These are phyloP conservation scores for Suhomyces bokatorum DNA, from an alignment of 1,139 yeast genomes.

Conservation along the genomic window DNA sequence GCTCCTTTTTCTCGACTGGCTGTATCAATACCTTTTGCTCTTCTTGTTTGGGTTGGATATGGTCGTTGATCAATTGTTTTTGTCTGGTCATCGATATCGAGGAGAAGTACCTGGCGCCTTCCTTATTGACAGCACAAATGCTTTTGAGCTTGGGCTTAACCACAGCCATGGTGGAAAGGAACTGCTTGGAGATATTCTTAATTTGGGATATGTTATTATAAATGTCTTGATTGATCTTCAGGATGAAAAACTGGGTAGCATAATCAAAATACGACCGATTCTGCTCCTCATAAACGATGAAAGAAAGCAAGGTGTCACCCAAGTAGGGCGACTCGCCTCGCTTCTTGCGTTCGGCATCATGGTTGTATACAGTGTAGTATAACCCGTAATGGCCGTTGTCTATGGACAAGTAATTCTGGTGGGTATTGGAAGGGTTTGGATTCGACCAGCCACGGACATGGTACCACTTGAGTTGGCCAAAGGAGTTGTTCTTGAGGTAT, in stretches of 20 bases:
- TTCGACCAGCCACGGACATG: conserved; percentile 27
- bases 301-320: conserved; percentile 16
- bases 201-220: conserved; percentile 25
- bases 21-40: not conserved
- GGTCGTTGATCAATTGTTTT: conserved; percentile 1
- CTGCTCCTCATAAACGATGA: conserved; percentile 10
- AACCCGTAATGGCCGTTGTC: conserved; percentile 48
- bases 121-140: not conserved
- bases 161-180: conserved; percentile 21
- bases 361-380: conserved; percentile 44
- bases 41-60: conserved; percentile 1
- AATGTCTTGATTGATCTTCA: conserved; percentile 33
- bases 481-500: conserved; percentile 28
- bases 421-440: conserved; percentile 31
- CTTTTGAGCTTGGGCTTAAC: conserved; percentile 3
- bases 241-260: conserved; percentile 29
- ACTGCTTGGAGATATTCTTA: conserved; percentile 21
- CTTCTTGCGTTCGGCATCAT: conserved; percentile 32
- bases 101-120: conserved; percentile 5
- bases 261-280: conserved; percentile 12
- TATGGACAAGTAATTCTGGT: conserved; percentile 31
- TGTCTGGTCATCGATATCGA: conserved; percentile 5
- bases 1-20: not conserved
- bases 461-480: conserved; percentile 24
- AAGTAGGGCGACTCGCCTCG: conserved; percentile 9